Conservation (phyloP, 345 rosid species). For the Eucalyptus polyanthemos region DNA sequence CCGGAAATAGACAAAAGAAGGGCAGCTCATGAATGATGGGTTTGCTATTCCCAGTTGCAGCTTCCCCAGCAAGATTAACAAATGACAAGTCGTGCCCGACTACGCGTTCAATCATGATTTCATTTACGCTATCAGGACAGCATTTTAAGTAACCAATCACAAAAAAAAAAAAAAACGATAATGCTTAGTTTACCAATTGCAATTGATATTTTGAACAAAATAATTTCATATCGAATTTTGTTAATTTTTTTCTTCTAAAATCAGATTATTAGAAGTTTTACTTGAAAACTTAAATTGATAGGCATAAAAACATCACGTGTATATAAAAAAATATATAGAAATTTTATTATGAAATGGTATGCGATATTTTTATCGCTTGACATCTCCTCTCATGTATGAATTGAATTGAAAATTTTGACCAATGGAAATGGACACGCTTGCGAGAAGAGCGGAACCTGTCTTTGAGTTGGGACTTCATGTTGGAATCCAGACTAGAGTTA, state of each 20-base stretch:
- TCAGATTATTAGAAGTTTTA: background rate
- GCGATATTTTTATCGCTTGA: background rate
- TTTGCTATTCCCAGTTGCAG: background rate
- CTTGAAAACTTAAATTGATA: background rate
- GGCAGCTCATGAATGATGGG: background rate
- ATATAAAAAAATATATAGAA: too few species aligned
- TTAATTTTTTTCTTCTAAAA: background rate
- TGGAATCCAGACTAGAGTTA: background rate
- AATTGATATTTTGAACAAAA: background rate
- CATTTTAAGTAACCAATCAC: background rate
- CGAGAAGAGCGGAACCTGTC: background rate
- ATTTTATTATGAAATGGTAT: background rate
- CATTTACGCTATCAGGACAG: background rate
- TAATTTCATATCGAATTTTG: background rate
- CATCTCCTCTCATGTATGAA: background rate
- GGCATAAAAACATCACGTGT: background rate
- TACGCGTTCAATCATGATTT: background rate
- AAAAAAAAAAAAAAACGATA: background rate
- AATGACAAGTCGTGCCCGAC: background rate
- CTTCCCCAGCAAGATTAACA: background rate
- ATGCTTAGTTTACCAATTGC: background rate
- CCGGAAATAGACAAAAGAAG: background rate
- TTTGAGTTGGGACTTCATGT: background rate
- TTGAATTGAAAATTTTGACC: background rate
- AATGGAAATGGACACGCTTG: too few species aligned